Base-by-base conservation (phyloP, 139 green algal species). In the Chlorella vulgaris region DNA sequence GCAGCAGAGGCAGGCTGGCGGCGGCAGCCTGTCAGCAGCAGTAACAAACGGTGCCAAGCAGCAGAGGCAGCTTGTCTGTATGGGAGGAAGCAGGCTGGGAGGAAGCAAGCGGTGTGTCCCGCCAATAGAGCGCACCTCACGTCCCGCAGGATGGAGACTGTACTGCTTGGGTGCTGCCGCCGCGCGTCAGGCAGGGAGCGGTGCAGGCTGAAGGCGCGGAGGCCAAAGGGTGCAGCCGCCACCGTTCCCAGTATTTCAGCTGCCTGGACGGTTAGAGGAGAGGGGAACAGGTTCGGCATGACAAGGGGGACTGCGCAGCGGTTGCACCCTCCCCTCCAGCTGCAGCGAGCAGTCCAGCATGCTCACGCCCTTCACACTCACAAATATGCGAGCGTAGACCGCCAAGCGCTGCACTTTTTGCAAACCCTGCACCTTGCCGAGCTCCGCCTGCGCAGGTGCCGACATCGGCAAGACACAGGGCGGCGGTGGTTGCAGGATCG, bases 181-280 rank as follows among this genome's bases (percentile, higher is more conserved):
- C 51, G 73, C 7, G 85, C 78, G 7, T 81, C 63, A 0, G 77
- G 87, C 62, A 87, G 53, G 1, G 73, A 91, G 77, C 74, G 80
- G 60, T 91, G 83, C 13, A 90, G 69, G 2, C 33, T 35, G 65
- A 90, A 67, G 10, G 85, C 82, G 51, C 82, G 77, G 1, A 83
- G 8, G 7, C 84, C 87, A 55, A 89, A 93, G 13, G 90, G 87
- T 29, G 83, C 85, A 13, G 91, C 76, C 8, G 63, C 38, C 38
- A 88, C 68, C 2, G 86, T 86, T 18, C 81, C 86, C 0, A 82
- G 58, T 2, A 94, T 60, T 77, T 94, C 90, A 24, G 62, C 33
- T 19, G 77, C 42, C 31, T 31, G 60, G 10, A 22, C 19, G 60
- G 10, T 67, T 18, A n/a, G n/a, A n/a, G n/a, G n/a, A n/a, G n/a